These are phyloP conservation scores for Apiotrichum brassicae DNA, from an alignment of 1,284 basidiomycete genomes.

Conservation along the genomic window DNA sequence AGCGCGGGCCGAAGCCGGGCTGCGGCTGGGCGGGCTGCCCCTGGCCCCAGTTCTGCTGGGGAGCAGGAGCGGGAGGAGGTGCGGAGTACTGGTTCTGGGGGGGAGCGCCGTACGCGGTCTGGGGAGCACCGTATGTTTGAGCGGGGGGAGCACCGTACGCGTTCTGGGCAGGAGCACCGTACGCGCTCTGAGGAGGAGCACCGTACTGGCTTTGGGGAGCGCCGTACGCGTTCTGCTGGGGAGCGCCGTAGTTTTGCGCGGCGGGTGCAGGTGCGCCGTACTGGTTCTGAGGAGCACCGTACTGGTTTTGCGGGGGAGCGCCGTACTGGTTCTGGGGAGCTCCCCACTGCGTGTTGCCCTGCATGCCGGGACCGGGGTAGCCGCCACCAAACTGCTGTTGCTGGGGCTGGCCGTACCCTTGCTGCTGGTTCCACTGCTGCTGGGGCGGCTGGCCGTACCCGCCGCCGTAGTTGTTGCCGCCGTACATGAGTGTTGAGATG, in stretches of 20 bases:
- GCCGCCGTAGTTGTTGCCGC: conserved; percentile 8
- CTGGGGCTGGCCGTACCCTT: conserved; percentile 17
- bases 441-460: conserved; percentile 5
- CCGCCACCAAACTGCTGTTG: conserved; percentile 12
- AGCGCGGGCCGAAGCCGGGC: conserved; percentile 20
- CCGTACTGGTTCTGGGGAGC: conserved; percentile 14
- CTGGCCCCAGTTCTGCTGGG: not conserved
- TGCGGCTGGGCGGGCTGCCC: conserved; percentile 3
- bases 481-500: too few relatives aligned
- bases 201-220: conserved; percentile 7
- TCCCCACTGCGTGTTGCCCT: not conserved
- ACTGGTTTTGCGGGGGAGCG: conserved; percentile 7
- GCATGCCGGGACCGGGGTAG: not conserved
- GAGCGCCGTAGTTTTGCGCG: too few relatives aligned
- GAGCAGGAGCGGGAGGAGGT: not conserved
- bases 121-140: conserved; percentile 12
- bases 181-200: not conserved
- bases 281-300: conserved; percentile 3
- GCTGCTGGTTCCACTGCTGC: conserved; percentile 7
- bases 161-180: conserved; percentile 2
- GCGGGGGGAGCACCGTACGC: conserved; percentile 8
- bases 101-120: conserved; percentile 11
- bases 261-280: conserved; percentile 3
- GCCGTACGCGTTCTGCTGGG: conserved; percentile 7
- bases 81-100: conserved; percentile 8